A percentile compares a stretch with the other conserved stretches of the same genome.
Conservation (phyloP, 257 asterid species). For the Jaltomata sinuosa region DNA sequence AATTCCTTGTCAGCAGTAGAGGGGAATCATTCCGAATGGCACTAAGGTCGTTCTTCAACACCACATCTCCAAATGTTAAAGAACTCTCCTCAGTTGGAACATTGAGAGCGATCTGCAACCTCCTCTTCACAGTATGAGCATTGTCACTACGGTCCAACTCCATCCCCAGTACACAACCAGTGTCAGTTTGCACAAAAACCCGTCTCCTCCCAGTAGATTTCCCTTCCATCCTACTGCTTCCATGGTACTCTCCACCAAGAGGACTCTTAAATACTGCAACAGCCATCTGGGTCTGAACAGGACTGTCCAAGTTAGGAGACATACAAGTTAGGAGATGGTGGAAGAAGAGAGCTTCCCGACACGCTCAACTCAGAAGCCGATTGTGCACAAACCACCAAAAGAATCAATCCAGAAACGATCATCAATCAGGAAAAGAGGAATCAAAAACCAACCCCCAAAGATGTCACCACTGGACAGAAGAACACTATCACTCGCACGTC, state of each 20-base stretch:
- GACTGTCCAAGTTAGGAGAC: constrained; percentile 81
- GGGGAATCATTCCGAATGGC: constrained; percentile 81
- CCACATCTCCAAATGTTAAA: constrained; percentile 76
- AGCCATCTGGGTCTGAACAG: constrained; percentile 96
- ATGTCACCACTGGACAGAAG: constrained; percentile 4
- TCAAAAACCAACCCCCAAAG: neutral
- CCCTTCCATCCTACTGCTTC: constrained; percentile 55
- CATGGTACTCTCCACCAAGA: constrained; percentile 62
- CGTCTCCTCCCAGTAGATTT: constrained; percentile 57
- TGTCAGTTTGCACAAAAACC: constrained; percentile 87
- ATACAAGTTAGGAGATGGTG: constrained; percentile 59
- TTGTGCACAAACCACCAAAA: constrained; percentile 16
- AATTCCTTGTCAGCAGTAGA: constrained; percentile 68
- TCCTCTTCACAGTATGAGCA: constrained; percentile 84
- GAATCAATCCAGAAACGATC: constrained; percentile 22
- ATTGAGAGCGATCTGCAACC: constrained; percentile 77
- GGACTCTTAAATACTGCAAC: constrained; percentile 76
- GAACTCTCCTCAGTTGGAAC: constrained; percentile 88
- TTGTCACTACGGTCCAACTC: constrained; percentile 84
- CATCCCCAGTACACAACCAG: constrained; percentile 91
- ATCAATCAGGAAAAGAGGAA: constrained; percentile 36
- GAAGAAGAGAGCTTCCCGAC: constrained; percentile 34
- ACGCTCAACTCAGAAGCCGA: constrained; percentile 49
- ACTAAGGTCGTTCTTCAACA: constrained; percentile 83
- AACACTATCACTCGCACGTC: constrained; percentile 1